A percentile compares a stretch with the other conserved stretches of the same genome.
phyloP scores from a whole-genome alignment of 2,329 filamentous ascomycete genomes.

The Aureobasidium pullulans region DNA sequence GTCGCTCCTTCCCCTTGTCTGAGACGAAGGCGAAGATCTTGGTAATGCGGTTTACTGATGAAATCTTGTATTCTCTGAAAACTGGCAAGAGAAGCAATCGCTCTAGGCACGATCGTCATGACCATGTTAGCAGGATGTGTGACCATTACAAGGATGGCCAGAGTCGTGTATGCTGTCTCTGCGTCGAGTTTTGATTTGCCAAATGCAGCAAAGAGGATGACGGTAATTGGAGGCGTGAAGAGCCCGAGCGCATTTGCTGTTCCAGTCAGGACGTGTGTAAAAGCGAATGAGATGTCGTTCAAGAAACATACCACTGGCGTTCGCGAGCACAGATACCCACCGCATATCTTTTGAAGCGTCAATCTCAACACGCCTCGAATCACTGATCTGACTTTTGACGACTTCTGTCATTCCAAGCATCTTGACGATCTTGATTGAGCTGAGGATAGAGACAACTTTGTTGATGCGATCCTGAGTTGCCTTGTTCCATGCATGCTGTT shows the following conservation, averaged over 20 bases:
- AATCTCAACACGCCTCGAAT: not conserved
- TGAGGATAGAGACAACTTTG: not conserved
- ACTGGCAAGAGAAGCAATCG: conserved; percentile 26
- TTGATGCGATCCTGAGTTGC: conserved; percentile 13
- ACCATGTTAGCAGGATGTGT: conserved; percentile 15
- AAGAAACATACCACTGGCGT: conserved; percentile 10
- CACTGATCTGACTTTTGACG: not conserved
- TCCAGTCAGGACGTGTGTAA: not conserved
- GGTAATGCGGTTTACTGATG: conserved; percentile 18
- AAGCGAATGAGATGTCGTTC: too few species aligned
- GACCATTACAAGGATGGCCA: conserved; percentile 8
- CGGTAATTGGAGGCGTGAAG: conserved; percentile 14
- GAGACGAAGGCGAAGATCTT: conserved; percentile 17
- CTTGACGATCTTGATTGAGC: conserved; percentile 7
- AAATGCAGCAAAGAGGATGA: conserved; percentile 7
- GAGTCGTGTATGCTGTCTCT: conserved; percentile 10
- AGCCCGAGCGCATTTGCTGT: conserved; percentile 15
- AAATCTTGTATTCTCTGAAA: conserved; percentile 42
- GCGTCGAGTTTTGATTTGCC: not conserved
- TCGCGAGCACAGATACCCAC: conserved; percentile 13
- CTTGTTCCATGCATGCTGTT: conserved; percentile 14
- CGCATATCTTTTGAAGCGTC: conserved; percentile 5
- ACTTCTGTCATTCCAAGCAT: conserved; percentile 10
- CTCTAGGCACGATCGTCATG: conserved; percentile 10
- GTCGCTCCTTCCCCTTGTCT: conserved; percentile 20